A percentile compares a stretch with the other conserved stretches of the same genome.
Conservation (phyloP, 345 rosid species). For the Limnanthes douglasii region DNA sequence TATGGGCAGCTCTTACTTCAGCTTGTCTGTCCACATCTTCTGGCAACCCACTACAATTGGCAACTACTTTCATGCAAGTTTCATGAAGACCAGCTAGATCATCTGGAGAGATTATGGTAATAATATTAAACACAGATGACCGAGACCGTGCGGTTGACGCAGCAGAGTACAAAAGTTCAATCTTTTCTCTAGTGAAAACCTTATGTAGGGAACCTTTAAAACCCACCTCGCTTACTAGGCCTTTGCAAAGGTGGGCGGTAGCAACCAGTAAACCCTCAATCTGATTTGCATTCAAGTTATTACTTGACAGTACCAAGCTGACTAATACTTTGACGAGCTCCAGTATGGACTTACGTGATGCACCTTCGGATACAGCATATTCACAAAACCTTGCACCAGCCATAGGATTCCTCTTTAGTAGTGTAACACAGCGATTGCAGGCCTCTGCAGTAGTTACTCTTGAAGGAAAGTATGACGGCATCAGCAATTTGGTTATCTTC, state of each 20-base stretch:
- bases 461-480: slow-evolving; percentile 84
- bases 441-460: slow-evolving; percentile 58
- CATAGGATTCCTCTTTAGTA: slow-evolving; percentile 60
- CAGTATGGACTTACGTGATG: slow-evolving; percentile 37
- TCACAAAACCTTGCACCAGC: slow-evolving; percentile 96
- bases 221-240: slow-evolving; percentile 31
- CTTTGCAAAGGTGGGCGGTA: slow-evolving; percentile 37
- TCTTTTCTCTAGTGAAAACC: slow-evolving; percentile 31
- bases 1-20: slow-evolving; percentile 70
- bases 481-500: slow-evolving; percentile 54
- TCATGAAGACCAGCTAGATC: slow-evolving; percentile 34
- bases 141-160: slow-evolving; percentile 47
- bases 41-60: slow-evolving; percentile 39
- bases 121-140: slow-evolving; percentile 49
- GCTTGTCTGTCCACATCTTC: slow-evolving; percentile 43
- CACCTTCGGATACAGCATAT: slow-evolving; percentile 48
- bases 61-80: slow-evolving; percentile 40
- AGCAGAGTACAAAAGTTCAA: slow-evolving; percentile 36
- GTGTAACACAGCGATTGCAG: slow-evolving; percentile 61
- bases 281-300: slow-evolving; percentile 33
- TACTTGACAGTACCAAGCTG: slow-evolving; percentile 32
- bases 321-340: slow-evolving; percentile 49
- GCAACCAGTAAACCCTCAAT: slow-evolving; percentile 61
- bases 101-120: slow-evolving; percentile 30
- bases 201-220: slow-evolving; percentile 37